Conservation (phyloP, 78 protist species). For the Chrysochromulina tobinii region DNA sequence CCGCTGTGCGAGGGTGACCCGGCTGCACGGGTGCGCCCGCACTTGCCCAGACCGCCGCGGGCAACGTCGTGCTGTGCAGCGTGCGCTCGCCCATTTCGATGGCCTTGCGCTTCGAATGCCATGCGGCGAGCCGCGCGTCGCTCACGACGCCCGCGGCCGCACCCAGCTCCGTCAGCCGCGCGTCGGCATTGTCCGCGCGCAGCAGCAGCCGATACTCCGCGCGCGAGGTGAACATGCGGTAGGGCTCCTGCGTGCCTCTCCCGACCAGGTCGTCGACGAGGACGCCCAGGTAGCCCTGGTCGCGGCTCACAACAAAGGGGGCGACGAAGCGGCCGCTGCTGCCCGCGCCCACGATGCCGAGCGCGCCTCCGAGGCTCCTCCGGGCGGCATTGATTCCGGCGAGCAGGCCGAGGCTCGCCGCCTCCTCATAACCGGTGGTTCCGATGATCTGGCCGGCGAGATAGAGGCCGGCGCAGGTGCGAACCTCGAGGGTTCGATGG, state of each 20-base stretch:
- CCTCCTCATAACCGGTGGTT: conserved; percentile 90
- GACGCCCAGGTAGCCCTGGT: conserved; percentile 67
- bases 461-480: not conserved
- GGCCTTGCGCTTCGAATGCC: not conserved
- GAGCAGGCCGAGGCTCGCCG: conserved; percentile 78
- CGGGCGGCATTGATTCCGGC: conserved; percentile 89
- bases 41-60: no score
- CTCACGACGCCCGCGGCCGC: conserved; percentile 16
- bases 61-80: no score
- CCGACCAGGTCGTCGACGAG: conserved; percentile 83
- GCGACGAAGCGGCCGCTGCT: no score
- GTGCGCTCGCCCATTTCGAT: not conserved
- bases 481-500: not conserved
- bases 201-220: conserved; percentile 81
- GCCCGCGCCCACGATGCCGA: not conserved
- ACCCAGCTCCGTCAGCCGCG: conserved; percentile 62
- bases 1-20: not conserved
- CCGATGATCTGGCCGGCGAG: conserved; percentile 78
- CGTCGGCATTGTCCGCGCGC: conserved; percentile 88
- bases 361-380: no score
- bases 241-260: conserved; percentile 85
- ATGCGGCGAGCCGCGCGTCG: not conserved
- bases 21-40: no score
- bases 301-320: not conserved
- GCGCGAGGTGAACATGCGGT: conserved; percentile 89